Evolutionary conservation across 2,329 filamentous ascomycete genomes (phyloP), one percentile per base, ranked within the genome.

Genomic region (Pseudohalonectria lignicola): DNA sequence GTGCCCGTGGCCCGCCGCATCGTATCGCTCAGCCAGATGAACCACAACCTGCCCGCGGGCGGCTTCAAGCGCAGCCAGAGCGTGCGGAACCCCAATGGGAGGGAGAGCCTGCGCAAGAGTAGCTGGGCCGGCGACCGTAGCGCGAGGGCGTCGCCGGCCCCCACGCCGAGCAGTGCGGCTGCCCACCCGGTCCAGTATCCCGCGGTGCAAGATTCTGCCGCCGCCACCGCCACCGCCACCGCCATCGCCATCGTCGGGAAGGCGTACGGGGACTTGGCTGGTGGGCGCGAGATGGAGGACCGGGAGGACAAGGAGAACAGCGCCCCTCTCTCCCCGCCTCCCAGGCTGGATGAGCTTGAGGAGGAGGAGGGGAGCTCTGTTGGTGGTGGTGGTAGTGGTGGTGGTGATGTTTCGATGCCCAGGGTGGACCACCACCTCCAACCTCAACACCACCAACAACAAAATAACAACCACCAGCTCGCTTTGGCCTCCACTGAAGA

Each of bases 21-120:
- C 51, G 74, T 93, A 42, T 94, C 86, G 36, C 74, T 96, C 26
- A 93, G 82, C 55, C 86, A 95, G 60, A 93, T 96, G 49, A 85
- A 77, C 39, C 79, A 81, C 54, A 90, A 92, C 52, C 67, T 75
- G 25, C 66, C 77, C 5, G 63, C 61, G 7, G 71, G 74, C 16
- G 76, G 74, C 34, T 67, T 94, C 46, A 82, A 81, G 62, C 73
- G 84, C 43, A 88, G 82, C 55, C 82, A 88, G 54, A 87, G 82
- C 41, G 82, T 86, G 47, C 79, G 83, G 49, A 76, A 75, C 17
- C 69, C 76, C 20, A 63, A 61, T 4, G 61, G 58, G 10, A 53
- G 55, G 2, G 66, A 67, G 19, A 62, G 64, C 1, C 54, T 74
- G 34, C 70, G 82, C 34, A 86, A 87, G 60, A 65, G 70, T 31